Evolutionary conservation across 164 flowering plant species (phyloP), one percentile per base, ranked within the genome.

Genomic region (Dillenia turbinata): DNA sequence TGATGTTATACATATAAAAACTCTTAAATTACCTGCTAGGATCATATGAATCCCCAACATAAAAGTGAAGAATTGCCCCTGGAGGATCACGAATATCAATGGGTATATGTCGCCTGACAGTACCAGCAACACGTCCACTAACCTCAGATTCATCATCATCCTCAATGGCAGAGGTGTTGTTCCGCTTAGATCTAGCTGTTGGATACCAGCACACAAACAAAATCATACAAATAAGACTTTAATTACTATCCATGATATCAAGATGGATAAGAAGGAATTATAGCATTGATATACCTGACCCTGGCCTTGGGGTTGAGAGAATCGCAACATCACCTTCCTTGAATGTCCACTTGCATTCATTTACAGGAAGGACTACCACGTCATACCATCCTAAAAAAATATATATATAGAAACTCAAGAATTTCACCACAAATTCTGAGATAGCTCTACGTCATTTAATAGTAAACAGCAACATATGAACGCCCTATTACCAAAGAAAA

Each of bases 301-400:
- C 92, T 65, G 97, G 95, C 72, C 77, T 86, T 5, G 88, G 87
- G 12, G 82, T 54, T 22, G 99, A 94, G 65, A 94, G 90, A 77
- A 94, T 78, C 9, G 96, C 94, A 61, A 91, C 96, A 72, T 94
- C 99, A 47, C 99, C 99, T 76, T 94, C 99, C 75, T 94, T 94
- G 60, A 94, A 91, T 12, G 76, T 67, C 99, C 96, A 91, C 66
- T 84, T 91, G 74, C 79, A 81, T 22, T 88, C 96, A 73, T 73
- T 77, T 13, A 49, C 67, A 8, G 97, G 96, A 69, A 83, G 79
- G 63, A 91, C 82, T 52, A 85, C 69, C 53, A 81, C 96, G 78
- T 94, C 99, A 72, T 82, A 89, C 98, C 99, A 94, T 49, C 99
- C 99, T 94, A 50, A 15, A 65, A 12, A 0, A 33, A 33, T 33